These are phyloP conservation scores for Phytophthora macrochlamydospora DNA, from an alignment of 352 stramenopile species.

Conservation along the genomic window DNA sequence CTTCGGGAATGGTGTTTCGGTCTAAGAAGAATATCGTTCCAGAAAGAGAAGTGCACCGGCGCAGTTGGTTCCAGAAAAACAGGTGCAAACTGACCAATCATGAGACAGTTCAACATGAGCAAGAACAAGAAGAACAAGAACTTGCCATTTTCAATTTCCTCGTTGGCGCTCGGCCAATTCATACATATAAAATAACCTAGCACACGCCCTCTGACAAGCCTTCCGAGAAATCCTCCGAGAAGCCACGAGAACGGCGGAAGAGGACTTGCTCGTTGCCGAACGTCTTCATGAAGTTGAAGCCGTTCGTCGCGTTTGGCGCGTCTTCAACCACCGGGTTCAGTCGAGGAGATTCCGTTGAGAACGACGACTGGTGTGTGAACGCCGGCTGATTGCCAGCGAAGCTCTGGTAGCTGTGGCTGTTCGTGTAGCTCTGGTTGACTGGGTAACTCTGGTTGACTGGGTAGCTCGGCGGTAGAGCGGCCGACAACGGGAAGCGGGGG, in stretches of 20 bases:
- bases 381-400: conserved; percentile 27
- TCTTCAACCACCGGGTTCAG: conserved; percentile 50
- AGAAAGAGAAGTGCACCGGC: no score
- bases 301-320: conserved; percentile 24
- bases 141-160: background rate
- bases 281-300: conserved; percentile 65
- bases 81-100: no score
- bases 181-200: conserved; percentile 53
- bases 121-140: background rate
- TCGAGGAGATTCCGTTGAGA: conserved; percentile 52
- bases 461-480: conserved; percentile 47
- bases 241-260: conserved; percentile 65
- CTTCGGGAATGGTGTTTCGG: conserved; percentile 28
- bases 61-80: no score
- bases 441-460: conserved; percentile 28
- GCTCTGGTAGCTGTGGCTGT: no score
- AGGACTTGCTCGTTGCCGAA: conserved; percentile 69
- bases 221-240: conserved; percentile 80
- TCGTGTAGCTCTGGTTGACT: background rate
- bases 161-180: conserved; percentile 2
- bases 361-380: conserved; percentile 3
- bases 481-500: conserved; percentile 55
- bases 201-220: conserved; percentile 82
- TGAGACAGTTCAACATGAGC: no score
- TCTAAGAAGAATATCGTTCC: conserved; percentile 9